Percentiles rank a stretch among this genome's conserved stretches.
Evolutionary conservation across 805 yeast genomes (phyloP).

Genomic region (Metschnikowia chrysomelidarum): DNA sequence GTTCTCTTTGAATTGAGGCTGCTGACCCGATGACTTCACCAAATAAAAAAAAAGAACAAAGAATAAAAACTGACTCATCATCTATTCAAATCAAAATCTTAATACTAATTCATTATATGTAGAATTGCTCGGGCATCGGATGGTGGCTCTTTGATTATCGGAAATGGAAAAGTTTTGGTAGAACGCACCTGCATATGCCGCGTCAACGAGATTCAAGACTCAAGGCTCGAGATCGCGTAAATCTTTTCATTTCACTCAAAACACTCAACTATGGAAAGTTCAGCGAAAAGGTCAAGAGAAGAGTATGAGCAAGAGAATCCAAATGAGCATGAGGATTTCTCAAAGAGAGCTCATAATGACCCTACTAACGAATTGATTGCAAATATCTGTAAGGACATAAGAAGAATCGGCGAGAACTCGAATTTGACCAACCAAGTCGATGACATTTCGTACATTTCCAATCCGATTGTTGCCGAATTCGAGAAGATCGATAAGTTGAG

Average conservation of each 20-base stretch:
- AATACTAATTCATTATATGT: no score
- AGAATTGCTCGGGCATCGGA: no score
- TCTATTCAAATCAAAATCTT: background rate
- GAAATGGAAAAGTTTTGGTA: no score
- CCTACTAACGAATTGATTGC: slow-evolving; percentile 40
- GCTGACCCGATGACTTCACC: no score
- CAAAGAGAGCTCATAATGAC: slow-evolving; percentile 40
- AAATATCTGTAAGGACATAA: slow-evolving; percentile 44
- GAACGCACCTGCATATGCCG: no score
- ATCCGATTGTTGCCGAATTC: slow-evolving; percentile 63
- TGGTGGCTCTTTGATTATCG: no score
- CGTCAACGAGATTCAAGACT: no score
- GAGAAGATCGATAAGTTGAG: slow-evolving; percentile 61
- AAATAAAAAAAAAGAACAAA: no score
- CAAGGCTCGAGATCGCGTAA: no score
- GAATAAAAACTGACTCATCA: no score
- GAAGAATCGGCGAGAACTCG: slow-evolving; percentile 43
- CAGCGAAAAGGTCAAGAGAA: slow-evolving; percentile 20
- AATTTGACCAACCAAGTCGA: slow-evolving; percentile 40
- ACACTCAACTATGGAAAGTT: slow-evolving; percentile 15
- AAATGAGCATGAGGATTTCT: slow-evolving; percentile 17
- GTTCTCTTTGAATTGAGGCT: no score
- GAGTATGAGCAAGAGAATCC: slow-evolving; percentile 22
- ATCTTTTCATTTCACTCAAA: background rate
- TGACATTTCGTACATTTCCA: slow-evolving; percentile 63